Percentiles rank a stretch among this genome's conserved stretches.
Conservation (phyloP, 148 eudicot genomes). For the Heliamphora exappendiculata region DNA sequence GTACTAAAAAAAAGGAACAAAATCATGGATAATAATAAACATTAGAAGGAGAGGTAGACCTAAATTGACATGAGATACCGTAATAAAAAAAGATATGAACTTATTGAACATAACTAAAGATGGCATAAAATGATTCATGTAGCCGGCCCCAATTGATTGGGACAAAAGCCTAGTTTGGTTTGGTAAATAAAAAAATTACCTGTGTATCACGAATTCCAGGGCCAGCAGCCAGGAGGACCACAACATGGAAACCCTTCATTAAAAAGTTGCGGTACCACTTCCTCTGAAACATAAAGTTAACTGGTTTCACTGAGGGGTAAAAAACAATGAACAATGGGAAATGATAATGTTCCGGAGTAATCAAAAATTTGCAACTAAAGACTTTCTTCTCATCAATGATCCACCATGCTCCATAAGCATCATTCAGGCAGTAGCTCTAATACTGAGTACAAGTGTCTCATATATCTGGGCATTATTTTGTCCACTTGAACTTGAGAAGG, state of each 20-base stretch:
- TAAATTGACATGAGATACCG: no score
- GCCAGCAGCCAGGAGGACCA: slow-evolving; percentile 92
- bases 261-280: slow-evolving; percentile 97
- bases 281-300: slow-evolving; percentile 48
- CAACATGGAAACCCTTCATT: slow-evolving; percentile 97
- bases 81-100: no score
- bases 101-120: no score
- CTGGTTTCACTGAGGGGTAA: background rate
- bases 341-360: background rate
- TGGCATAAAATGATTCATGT: no score
- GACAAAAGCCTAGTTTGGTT: no score
- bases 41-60: no score
- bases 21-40: no score
- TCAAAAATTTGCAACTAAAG: background rate
- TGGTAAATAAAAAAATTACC: slow-evolving; percentile 32
- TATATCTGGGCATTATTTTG: background rate
- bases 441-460: background rate
- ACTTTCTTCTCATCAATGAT: background rate
- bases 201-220: slow-evolving; percentile 97
- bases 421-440: background rate
- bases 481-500: background rate
- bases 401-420: background rate
- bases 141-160: no score
- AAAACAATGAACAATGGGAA: background rate
- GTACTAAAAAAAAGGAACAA: no score